These are phyloP conservation scores for Mycosphaerella arachidis DNA, from an alignment of 2,329 filamentous ascomycete genomes.

Conservation along the genomic window DNA sequence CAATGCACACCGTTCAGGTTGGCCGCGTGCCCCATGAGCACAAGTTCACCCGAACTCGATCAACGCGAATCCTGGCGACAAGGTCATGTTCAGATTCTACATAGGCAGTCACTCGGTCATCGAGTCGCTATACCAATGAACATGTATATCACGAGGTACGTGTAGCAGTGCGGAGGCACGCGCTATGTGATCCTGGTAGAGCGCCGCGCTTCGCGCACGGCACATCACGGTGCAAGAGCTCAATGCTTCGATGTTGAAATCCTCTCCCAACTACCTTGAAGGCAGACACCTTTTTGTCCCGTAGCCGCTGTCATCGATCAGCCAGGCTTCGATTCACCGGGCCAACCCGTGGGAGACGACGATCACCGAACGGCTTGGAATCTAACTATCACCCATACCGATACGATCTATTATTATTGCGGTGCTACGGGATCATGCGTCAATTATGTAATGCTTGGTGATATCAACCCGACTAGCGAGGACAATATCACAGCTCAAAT, in stretches of 20 bases:
- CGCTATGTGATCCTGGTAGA: too few relatives aligned
- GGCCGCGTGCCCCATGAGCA: constrained; percentile 29
- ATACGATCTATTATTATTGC: constrained; percentile 67
- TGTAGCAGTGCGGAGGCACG: neutral
- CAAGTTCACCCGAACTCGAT: constrained; percentile 8
- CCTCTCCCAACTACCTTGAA: too few relatives aligned
- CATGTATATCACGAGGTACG: constrained; percentile 34
- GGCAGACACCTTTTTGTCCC: too few relatives aligned
- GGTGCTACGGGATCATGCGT: constrained; percentile 62
- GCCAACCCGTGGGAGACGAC: neutral
- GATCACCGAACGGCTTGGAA: constrained; percentile 25
- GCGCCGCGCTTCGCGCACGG: too few relatives aligned
- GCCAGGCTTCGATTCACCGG: constrained; percentile 19
- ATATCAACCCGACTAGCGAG: constrained; percentile 57
- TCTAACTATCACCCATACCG: constrained; percentile 52
- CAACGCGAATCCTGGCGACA: constrained; percentile 33
- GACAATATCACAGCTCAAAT: constrained; percentile 24
- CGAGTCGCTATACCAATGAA: constrained; percentile 36
- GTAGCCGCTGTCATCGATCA: constrained; percentile 9
- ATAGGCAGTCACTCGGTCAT: constrained; percentile 40
- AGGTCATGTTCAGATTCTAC: constrained; percentile 38
- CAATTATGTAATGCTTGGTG: constrained; percentile 65
- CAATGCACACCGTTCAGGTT: constrained; percentile 32
- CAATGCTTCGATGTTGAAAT: too few relatives aligned
- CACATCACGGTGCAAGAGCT: too few relatives aligned